Evolutionary conservation across 805 yeast genomes (phyloP).

Genomic region (Lachancea mirantina): DNA sequence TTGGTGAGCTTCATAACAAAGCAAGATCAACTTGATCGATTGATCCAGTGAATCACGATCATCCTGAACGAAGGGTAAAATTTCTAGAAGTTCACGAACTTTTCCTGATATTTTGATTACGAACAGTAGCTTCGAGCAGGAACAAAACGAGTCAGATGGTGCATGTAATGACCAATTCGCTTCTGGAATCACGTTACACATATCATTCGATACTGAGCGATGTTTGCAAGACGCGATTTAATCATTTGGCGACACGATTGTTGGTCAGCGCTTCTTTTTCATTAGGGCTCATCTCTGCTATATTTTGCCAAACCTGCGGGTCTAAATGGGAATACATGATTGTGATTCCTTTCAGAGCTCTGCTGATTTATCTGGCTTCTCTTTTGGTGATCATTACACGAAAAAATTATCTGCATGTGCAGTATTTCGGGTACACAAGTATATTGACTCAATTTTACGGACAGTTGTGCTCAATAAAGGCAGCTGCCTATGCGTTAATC

Average conservation of each 20-base stretch:
- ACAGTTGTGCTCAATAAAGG: slow-evolving; percentile 29
- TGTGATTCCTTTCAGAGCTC: slow-evolving; percentile 24
- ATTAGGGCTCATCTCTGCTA: slow-evolving; percentile 21
- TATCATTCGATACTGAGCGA: slow-evolving; percentile 36
- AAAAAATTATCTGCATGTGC: slow-evolving; percentile 36
- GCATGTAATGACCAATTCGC: too few species aligned
- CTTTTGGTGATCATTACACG: slow-evolving; percentile 33
- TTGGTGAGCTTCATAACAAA: too few species aligned
- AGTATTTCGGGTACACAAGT: slow-evolving; percentile 26
- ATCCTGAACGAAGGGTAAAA: too few species aligned
- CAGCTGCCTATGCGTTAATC: slow-evolving; percentile 19
- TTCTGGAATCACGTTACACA: slow-evolving; percentile 23
- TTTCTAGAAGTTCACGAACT: too few species aligned
- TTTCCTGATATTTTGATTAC: too few species aligned
- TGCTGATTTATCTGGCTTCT: slow-evolving; percentile 25
- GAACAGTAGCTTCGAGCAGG: too few species aligned
- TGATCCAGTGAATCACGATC: too few species aligned
- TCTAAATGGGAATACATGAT: slow-evolving; percentile 21
- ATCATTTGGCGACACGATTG: slow-evolving; percentile 33
- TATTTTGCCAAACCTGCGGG: slow-evolving; percentile 14
- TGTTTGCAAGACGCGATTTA: slow-evolving; percentile 35
- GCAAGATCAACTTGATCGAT: too few species aligned
- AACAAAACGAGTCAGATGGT: too few species aligned
- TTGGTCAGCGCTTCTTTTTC: slow-evolving; percentile 27
- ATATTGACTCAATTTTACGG: slow-evolving; percentile 17